Evolutionary conservation across 805 yeast species (phyloP).

Genomic region (Saccharomyces kudriavzevii): DNA sequence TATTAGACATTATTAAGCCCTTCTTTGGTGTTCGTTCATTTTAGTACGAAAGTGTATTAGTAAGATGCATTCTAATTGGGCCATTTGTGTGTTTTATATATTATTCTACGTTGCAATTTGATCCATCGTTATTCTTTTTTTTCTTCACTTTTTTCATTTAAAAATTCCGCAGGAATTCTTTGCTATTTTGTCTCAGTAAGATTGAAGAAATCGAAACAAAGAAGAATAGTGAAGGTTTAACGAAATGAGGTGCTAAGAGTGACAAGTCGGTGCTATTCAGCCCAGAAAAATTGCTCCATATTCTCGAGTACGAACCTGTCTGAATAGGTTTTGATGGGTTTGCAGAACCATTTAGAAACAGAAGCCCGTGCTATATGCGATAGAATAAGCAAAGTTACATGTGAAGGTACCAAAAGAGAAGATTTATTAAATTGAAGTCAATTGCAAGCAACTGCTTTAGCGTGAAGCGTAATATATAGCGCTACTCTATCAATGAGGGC

Average conservation of each 20-base stretch:
- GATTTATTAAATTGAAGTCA: too few species aligned
- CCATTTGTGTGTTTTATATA: not conserved
- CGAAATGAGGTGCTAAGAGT: not conserved
- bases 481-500: too few species aligned
- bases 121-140: not conserved
- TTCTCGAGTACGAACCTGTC: not conserved
- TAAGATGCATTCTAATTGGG: not conserved
- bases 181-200: not conserved
- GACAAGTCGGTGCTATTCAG: not conserved
- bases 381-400: too few species aligned
- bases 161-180: not conserved
- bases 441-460: too few species aligned
- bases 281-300: too few species aligned
- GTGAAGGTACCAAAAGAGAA: too few species aligned
- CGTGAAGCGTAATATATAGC: too few species aligned
- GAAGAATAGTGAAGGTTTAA: not conserved
- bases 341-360: too few species aligned
- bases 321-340: too few species aligned
- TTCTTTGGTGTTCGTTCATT: not conserved
- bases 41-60: not conserved
- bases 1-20: slow-evolving; percentile 6
- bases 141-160: not conserved
- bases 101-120: not conserved
- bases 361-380: too few species aligned
- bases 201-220: not conserved